phyloP scores from a whole-genome alignment of 345 rosid genomes.

The Fremontodendron californicum region DNA sequence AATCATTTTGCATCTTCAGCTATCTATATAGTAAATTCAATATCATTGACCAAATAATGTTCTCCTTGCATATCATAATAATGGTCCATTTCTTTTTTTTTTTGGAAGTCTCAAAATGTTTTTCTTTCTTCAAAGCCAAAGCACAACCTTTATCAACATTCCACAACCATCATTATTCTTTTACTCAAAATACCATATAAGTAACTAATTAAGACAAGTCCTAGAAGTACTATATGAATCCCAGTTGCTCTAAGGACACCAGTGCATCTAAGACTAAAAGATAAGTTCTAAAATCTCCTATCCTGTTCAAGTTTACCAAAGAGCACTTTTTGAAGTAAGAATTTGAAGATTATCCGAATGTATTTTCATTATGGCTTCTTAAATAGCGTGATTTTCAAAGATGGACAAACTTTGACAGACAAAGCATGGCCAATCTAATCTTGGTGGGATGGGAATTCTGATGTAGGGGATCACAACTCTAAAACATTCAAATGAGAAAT shows the following conservation, averaged over 20 bases:
- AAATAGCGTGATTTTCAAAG: background rate
- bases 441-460: background rate
- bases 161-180: background rate
- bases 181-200: background rate
- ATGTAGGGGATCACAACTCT: background rate
- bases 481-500: background rate
- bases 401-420: background rate
- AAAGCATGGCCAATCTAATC: background rate
- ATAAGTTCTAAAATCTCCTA: background rate
- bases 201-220: background rate
- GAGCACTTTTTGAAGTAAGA: background rate
- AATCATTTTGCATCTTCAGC: background rate
- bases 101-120: background rate
- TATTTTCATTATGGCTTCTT: background rate
- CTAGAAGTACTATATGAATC: background rate
- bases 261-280: background rate
- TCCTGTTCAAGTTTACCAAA: background rate
- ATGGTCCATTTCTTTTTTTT: background rate
- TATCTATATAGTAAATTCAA: background rate
- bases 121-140: too few relatives aligned
- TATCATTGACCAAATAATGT: background rate
- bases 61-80: too few relatives aligned
- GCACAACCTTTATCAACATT: background rate
- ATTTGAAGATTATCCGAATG: background rate
- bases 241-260: background rate